These are phyloP conservation scores for Celoporthe dispersa DNA, from an alignment of 2,329 filamentous ascomycete genomes.

Conservation along the genomic window DNA sequence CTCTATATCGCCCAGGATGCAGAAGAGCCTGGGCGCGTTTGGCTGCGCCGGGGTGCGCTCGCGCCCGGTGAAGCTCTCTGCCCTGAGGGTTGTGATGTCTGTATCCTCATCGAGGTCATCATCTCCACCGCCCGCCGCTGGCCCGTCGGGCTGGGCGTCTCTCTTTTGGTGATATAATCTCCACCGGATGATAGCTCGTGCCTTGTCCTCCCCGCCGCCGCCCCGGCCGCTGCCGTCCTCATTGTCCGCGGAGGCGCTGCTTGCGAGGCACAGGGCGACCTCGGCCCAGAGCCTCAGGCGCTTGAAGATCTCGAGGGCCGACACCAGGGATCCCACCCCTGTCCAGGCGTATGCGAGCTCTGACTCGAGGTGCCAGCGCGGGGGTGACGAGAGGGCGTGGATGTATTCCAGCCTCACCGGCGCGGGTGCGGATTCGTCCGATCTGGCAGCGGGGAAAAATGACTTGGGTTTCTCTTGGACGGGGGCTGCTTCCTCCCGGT, in stretches of 20 bases:
- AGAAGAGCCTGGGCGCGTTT: conserved; percentile 86
- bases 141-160: conserved; percentile 25
- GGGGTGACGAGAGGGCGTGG: conserved; percentile 81
- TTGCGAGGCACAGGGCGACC: conserved; percentile 85
- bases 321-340: conserved; percentile 81
- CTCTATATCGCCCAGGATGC: conserved; percentile 91
- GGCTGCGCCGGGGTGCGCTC: conserved; percentile 73
- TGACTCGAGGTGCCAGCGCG: conserved; percentile 91
- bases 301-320: conserved; percentile 95
- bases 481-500: conserved; percentile 20
- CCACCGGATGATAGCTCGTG: conserved; percentile 73
- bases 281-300: conserved; percentile 93
- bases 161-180: conserved; percentile 73
- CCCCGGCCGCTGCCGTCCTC: conserved; percentile 60
- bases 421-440: conserved; percentile 77
- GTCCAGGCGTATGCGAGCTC: conserved; percentile 95
- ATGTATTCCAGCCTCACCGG: conserved; percentile 80
- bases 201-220: conserved; percentile 75
- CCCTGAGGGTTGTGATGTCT: conserved; percentile 61
- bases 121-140: conserved; percentile 38
- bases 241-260: conserved; percentile 62
- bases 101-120: conserved; percentile 57
- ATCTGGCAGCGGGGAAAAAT: conserved; percentile 79
- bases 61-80: conserved; percentile 60
- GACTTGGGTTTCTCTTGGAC: conserved; percentile 63